Conservation (phyloP, 192 early-diverging fungal genomes). For the Podila minutissima region DNA sequence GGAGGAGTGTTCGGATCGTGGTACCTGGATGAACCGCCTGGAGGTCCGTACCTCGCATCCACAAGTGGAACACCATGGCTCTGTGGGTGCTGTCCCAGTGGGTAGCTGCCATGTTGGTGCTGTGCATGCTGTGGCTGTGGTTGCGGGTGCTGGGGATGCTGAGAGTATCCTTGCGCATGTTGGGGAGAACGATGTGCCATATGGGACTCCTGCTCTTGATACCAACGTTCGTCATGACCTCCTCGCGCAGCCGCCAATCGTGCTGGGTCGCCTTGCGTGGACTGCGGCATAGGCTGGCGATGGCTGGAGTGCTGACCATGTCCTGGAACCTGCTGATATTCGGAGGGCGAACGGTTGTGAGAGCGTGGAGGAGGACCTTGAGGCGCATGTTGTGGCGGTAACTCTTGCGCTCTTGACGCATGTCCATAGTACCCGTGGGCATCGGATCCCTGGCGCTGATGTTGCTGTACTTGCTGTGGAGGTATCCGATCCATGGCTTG, state of each 20-base stretch:
- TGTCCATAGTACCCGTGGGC: constrained; percentile 12
- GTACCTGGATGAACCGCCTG: constrained; percentile 1
- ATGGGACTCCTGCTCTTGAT: neutral
- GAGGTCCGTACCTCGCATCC: neutral
- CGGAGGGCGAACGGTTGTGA: constrained; percentile 18
- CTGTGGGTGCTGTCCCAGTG: neutral
- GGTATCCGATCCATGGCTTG: neutral
- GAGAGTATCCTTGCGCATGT: neutral
- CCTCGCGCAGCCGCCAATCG: neutral
- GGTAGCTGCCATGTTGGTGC: neutral
- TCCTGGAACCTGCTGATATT: constrained; percentile 14
- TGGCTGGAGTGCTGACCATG: constrained; percentile 1
- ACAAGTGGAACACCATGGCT: neutral
- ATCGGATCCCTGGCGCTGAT: constrained; percentile 16
- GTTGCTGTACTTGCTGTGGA: constrained; percentile 12
- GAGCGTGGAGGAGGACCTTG: constrained; percentile 18
- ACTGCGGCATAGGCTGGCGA: neutral
- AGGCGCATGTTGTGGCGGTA: constrained; percentile 8
- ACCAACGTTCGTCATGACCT: neutral
- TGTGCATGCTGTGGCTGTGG: neutral
- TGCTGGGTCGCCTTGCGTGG: neutral
- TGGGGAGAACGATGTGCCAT: neutral
- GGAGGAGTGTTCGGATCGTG: constrained; percentile 9
- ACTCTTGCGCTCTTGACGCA: constrained; percentile 23
- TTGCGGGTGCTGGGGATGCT: neutral